Evolutionary conservation across 495 filamentous ascomycete genomes (phyloP).

Genomic region (Viridothelium virens): DNA sequence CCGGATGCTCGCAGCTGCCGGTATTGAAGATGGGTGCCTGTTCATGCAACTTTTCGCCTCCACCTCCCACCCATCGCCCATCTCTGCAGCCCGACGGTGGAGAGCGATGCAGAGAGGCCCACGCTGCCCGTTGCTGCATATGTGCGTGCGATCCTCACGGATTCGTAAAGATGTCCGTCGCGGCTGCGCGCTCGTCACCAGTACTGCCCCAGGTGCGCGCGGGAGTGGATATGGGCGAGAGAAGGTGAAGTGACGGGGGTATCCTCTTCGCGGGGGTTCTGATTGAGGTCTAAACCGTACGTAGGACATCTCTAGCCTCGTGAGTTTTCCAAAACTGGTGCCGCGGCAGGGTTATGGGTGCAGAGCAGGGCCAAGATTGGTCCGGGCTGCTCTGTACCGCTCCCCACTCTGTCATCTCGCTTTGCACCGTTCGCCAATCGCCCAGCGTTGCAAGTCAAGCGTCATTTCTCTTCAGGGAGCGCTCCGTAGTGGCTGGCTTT

Average conservation of each 20-base stretch:
- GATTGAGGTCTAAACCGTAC: background rate
- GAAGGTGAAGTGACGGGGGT: no score
- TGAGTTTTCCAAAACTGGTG: background rate
- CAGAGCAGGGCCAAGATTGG: slow-evolving; percentile 7
- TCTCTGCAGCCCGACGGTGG: no score
- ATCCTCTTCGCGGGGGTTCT: background rate
- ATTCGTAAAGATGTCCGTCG: background rate
- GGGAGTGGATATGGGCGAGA: background rate
- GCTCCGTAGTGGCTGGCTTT: slow-evolving; percentile 10
- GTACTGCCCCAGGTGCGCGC: background rate
- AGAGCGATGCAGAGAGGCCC: background rate
- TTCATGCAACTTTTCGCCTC: background rate
- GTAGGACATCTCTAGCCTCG: background rate
- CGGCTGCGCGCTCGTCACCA: background rate
- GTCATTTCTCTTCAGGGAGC: slow-evolving; percentile 12
- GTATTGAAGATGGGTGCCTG: slow-evolving; percentile 3
- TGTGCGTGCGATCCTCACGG: no score
- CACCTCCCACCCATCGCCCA: background rate
- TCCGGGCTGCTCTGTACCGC: background rate
- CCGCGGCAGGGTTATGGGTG: background rate
- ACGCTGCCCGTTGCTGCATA: background rate
- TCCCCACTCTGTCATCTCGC: slow-evolving; percentile 1
- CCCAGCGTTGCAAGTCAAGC: slow-evolving; percentile 9
- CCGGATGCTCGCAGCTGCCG: background rate
- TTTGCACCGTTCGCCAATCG: slow-evolving; percentile 11